Evolutionary conservation across 495 filamentous ascomycete species (phyloP).

Genomic region (Aspergillus sclerotiicarbonarius): DNA sequence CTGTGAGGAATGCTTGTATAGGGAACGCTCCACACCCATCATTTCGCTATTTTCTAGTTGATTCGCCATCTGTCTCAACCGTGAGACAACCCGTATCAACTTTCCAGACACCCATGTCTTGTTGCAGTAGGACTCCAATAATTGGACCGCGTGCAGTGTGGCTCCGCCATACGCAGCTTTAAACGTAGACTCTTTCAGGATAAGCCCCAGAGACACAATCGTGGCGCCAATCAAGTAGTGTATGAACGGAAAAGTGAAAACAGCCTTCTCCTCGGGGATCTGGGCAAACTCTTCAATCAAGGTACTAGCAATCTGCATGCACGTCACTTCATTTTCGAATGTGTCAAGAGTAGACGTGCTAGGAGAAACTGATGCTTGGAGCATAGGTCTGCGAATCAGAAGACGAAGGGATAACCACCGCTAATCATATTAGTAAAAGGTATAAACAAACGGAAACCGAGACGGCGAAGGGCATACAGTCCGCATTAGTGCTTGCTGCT

Average conservation of each 20-base stretch:
- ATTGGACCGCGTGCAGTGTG: constrained; percentile 18
- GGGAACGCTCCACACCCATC: neutral
- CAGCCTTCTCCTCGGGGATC: constrained; percentile 24
- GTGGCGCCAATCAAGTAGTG: constrained; percentile 24
- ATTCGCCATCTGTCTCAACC: constrained; percentile 22
- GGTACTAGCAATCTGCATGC: constrained; percentile 20
- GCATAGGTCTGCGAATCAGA: constrained; percentile 25
- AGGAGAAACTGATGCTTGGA: constrained; percentile 6
- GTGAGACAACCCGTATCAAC: constrained; percentile 23
- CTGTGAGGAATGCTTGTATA: neutral
- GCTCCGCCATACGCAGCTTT: constrained; percentile 12
- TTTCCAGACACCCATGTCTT: constrained; percentile 31
- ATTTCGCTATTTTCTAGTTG: neutral
- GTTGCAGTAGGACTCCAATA: constrained; percentile 22
- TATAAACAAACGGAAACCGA: neutral
- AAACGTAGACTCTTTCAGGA: constrained; percentile 23
- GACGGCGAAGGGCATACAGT: constrained; percentile 16
- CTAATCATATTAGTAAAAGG: constrained; percentile 9
- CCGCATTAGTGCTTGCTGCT: constrained; percentile 27
- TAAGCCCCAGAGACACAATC: constrained; percentile 23
- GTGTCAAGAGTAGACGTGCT: constrained; percentile 8
- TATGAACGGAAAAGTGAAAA: constrained; percentile 28
- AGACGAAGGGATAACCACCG: constrained; percentile 29
- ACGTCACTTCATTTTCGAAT: constrained; percentile 23
- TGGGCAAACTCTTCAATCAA: constrained; percentile 24